Percentiles rank a stretch among this genome's conserved stretches.
phyloP scores from a whole-genome alignment of 2,329 filamentous ascomycete species.

The Fusarium acutatum region DNA sequence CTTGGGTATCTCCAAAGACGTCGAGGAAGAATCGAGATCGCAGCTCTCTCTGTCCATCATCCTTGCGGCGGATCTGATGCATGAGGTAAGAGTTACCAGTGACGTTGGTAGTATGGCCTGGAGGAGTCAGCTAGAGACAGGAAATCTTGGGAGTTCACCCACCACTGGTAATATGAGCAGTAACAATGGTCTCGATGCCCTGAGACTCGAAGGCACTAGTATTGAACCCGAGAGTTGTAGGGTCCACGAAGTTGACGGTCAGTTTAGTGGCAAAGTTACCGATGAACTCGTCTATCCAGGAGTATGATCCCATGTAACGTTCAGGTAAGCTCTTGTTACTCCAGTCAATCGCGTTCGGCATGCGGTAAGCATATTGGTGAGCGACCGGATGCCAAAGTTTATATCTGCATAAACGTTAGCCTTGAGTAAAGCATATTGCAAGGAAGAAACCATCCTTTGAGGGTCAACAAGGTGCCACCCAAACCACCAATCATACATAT shows the following conservation, averaged over 20 bases:
- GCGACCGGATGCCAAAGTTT: neutral
- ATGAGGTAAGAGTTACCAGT: neutral
- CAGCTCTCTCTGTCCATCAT: neutral
- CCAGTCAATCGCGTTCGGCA: neutral
- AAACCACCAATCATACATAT: neutral
- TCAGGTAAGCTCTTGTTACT: neutral
- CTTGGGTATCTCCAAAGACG: neutral
- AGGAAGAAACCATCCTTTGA: neutral
- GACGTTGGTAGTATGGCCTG: neutral
- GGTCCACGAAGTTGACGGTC: neutral
- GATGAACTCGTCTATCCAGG: neutral
- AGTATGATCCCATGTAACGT: neutral
- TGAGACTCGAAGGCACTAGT: neutral
- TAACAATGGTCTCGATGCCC: neutral
- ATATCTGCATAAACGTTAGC: neutral
- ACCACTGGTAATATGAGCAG: neutral
- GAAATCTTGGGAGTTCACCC: fast-evolving
- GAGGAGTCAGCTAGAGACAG: fast-evolving
- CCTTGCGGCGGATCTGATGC: neutral
- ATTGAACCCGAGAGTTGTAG: neutral
- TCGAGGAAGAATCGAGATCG: neutral
- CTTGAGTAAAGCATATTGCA: neutral
- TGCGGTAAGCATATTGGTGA: neutral
- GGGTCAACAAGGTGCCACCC: neutral
- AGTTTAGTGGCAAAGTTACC: neutral